Base-by-base conservation (phyloP, 257 asterid species). In the Nicotiana attenuata region DNA sequence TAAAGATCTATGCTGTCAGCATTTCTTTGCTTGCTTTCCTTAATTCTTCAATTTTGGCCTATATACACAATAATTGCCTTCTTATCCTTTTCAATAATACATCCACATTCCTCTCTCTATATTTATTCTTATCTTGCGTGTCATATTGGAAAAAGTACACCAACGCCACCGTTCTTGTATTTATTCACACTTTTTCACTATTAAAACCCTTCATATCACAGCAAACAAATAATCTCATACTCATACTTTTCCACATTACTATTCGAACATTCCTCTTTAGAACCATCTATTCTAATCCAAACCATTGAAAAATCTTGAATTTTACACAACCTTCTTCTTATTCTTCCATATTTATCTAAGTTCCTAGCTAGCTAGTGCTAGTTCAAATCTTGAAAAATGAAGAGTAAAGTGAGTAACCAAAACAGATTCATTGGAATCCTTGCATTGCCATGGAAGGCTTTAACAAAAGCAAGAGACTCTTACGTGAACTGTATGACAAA, bases 341-440 rank as follows among this genome's bases (percentile, higher is more conserved):
- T n/a, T 57, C 71, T 5, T 59, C 20, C 22, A 26, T 22, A 38
- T 7, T 19, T 26, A n/a, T 13, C 13, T 7, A 55, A 22, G 55
- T 56, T 5, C 28, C 16, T 38, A 69, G 3, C 28, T 59, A 59
- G 5, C 26, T 59, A 20, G 6, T 20, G 14, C 28, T n/a, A 20
- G 20, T 31, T 31, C 33, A 31, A 31, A 0, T 31, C 33, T 31
- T 69, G 19, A 47, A 8, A 73, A 10, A 77, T 77, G 68, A 77
- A 77, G 64, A 63, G 81, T 2, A 77, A 77, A 45, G 67, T 3
- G 22, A 80, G 81, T n/a, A 26, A 63, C 35, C 81, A 79, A 15
- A 91, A 86, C 89, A 86, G 14, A 31, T 86, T 92, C 75, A 20
- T 90, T 35, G 84, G 91, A n/a, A 81, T 92, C 67, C 83, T 93